Evolutionary conservation across 2,329 filamentous ascomycete species (phyloP).

Genomic region (Fonsecaea pedrosoi): DNA sequence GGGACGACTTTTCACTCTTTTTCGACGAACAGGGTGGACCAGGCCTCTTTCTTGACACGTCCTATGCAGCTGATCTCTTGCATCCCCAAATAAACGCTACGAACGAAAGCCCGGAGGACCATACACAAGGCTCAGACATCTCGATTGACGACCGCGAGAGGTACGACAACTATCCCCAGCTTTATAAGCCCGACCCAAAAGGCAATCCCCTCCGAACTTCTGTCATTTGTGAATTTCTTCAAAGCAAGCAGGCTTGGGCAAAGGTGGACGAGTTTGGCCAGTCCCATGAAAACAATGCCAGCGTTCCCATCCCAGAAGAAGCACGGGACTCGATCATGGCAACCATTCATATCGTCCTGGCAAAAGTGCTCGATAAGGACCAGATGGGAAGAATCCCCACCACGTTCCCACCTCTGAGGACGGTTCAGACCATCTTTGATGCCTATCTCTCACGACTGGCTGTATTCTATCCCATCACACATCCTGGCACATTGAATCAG

Average conservation of each 20-base stretch:
- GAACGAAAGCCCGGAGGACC: background rate
- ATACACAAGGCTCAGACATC: background rate
- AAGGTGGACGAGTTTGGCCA: background rate
- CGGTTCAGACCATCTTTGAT: background rate
- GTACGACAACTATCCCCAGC: slow-evolving; percentile 7
- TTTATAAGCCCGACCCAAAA: slow-evolving; percentile 6
- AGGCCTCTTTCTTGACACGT: slow-evolving; percentile 3
- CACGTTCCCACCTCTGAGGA: slow-evolving; percentile 6
- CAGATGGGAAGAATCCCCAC: slow-evolving; percentile 11
- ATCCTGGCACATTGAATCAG: background rate
- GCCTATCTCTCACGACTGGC: background rate
- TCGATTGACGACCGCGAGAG: background rate
- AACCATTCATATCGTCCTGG: slow-evolving; percentile 11
- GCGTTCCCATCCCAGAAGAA: slow-evolving; percentile 9
- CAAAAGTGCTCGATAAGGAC: slow-evolving; percentile 13
- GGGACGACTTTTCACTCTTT: slow-evolving; percentile 14
- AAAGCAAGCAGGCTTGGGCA: background rate
- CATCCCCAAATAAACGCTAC: background rate
- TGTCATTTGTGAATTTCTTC: slow-evolving; percentile 10
- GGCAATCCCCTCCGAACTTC: slow-evolving; percentile 12
- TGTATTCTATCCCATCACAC: background rate
- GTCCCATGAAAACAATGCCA: background rate
- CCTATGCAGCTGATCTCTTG: background rate
- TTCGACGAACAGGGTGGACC: slow-evolving; percentile 12
- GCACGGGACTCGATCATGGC: slow-evolving; percentile 12